Conservation (phyloP, 495 filamentous ascomycete species). For the Aspergillus carlsbadensis region DNA sequence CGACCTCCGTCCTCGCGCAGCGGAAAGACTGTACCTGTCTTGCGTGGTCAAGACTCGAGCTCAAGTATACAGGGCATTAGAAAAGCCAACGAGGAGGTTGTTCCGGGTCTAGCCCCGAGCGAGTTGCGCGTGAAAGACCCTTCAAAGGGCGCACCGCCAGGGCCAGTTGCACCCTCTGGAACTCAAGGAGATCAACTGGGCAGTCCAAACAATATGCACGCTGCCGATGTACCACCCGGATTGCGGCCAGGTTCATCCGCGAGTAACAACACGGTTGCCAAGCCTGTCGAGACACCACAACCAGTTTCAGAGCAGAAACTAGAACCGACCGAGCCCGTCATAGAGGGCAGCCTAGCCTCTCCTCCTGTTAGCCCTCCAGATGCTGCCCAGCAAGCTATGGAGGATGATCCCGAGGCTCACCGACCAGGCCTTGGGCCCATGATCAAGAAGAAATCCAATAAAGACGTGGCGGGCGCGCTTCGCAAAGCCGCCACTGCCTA, state of each 20-base stretch:
- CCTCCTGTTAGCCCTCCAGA: constrained; percentile 20
- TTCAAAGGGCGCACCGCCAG: constrained; percentile 23
- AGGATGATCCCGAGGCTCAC: constrained; percentile 50
- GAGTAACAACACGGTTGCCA: constrained; percentile 18
- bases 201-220: constrained; percentile 6
- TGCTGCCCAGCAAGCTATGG: constrained; percentile 27
- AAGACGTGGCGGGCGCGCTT: constrained; percentile 73
- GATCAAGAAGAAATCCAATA: constrained; percentile 75
- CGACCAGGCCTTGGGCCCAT: constrained; percentile 86
- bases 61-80: constrained; percentile 22
- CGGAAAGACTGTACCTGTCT: constrained; percentile 20
- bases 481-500: constrained; percentile 83
- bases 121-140: constrained; percentile 29
- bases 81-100: constrained; percentile 31
- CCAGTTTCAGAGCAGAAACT: constrained; percentile 4
- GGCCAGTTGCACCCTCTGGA: constrained; percentile 14
- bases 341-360: constrained; percentile 1
- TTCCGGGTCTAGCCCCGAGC: constrained; percentile 26
- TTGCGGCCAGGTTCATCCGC: constrained; percentile 23
- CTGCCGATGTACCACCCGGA: constrained; percentile 22
- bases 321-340: constrained; percentile 12
- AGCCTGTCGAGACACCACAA: constrained; percentile 19
- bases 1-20: constrained; percentile 33
- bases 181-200: constrained; percentile 17
- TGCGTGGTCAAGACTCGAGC: constrained; percentile 19